Evolutionary conservation across 805 yeast genomes (phyloP).

Genomic region (Ogataea trehalophila): DNA sequence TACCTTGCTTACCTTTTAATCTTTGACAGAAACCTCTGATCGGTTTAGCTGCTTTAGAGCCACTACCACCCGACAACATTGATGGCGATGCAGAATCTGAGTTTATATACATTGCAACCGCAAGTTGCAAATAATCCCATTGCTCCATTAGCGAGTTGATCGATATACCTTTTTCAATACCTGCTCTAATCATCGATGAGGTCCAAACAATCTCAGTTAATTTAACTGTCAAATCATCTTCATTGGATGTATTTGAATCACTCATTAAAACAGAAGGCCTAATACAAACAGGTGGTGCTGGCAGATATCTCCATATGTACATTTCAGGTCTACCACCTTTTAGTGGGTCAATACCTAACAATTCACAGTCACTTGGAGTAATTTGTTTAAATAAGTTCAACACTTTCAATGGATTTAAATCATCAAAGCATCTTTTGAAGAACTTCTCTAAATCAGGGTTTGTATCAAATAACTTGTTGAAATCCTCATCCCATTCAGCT

Average conservation of each 20-base stretch:
- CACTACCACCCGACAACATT: constrained; percentile 61
- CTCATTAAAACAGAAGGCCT: constrained; percentile 96
- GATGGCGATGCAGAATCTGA: constrained; percentile 89
- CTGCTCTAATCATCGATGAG: constrained; percentile 88
- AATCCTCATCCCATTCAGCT: constrained; percentile 80
- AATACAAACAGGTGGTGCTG: constrained; percentile 98
- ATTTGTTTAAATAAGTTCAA: constrained; percentile 83
- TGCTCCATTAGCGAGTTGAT: constrained; percentile 95
- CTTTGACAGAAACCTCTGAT: constrained; percentile 97
- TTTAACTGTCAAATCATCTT: constrained; percentile 95
- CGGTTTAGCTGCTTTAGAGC: constrained; percentile 59
- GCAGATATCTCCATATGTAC: constrained; percentile 94
- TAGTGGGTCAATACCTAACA: constrained; percentile 83
- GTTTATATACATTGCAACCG: constrained; percentile 96
- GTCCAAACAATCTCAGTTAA: constrained; percentile 97
- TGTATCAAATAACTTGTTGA: constrained; percentile 64
- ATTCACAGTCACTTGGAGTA: constrained; percentile 82
- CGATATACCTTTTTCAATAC: constrained; percentile 91
- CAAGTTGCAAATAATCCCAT: constrained; percentile 95
- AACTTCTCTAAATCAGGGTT: constrained; percentile 89
- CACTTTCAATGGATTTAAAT: constrained; percentile 87
- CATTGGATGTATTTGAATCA: constrained; percentile 84
- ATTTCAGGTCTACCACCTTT: constrained; percentile 92
- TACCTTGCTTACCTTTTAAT: constrained; percentile 96
- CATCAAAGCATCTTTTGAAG: constrained; percentile 84